Conservation (phyloP, 1,139 yeast species). For the Fermentozyma sake region DNA sequence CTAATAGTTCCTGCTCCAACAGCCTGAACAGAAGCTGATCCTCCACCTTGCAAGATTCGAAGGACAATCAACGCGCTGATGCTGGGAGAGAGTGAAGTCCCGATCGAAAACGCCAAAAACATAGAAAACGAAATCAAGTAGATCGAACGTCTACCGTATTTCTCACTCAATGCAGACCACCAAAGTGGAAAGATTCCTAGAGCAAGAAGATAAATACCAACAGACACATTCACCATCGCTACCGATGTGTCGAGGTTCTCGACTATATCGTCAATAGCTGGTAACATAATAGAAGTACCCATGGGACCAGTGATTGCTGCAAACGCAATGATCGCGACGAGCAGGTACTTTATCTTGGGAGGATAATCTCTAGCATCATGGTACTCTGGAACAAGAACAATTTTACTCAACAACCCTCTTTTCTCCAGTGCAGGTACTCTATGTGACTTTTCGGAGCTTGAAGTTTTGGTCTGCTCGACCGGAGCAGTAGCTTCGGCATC, state of each 20-base stretch:
- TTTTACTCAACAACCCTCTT: slow-evolving; percentile 51
- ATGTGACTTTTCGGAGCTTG: neutral
- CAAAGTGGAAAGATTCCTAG: slow-evolving; percentile 81
- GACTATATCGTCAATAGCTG: slow-evolving; percentile 66
- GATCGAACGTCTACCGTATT: slow-evolving; percentile 68
- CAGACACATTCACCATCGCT: slow-evolving; percentile 66
- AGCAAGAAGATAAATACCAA: slow-evolving; percentile 71
- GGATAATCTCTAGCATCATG: slow-evolving; percentile 69
- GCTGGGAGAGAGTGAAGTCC: slow-evolving; percentile 62
- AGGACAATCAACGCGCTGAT: slow-evolving; percentile 63
- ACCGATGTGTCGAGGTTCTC: slow-evolving; percentile 51
- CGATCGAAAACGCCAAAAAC: slow-evolving; percentile 64
- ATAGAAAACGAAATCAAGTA: slow-evolving; percentile 64
- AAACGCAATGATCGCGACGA: slow-evolving; percentile 63
- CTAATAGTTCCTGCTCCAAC: slow-evolving; percentile 89
- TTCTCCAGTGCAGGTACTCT: slow-evolving; percentile 39
- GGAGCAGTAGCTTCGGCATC: no score
- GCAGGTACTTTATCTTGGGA: slow-evolving; percentile 37
- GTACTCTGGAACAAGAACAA: slow-evolving; percentile 65
- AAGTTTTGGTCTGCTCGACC: no score
- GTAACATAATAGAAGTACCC: slow-evolving; percentile 85
- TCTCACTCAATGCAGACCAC: slow-evolving; percentile 84
- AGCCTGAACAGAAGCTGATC: slow-evolving; percentile 82
- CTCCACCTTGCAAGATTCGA: slow-evolving; percentile 71
- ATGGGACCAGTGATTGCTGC: slow-evolving; percentile 84